phyloP scores from a whole-genome alignment of 1,139 yeast genomes.

The Zygotorulaspora mrakii region DNA sequence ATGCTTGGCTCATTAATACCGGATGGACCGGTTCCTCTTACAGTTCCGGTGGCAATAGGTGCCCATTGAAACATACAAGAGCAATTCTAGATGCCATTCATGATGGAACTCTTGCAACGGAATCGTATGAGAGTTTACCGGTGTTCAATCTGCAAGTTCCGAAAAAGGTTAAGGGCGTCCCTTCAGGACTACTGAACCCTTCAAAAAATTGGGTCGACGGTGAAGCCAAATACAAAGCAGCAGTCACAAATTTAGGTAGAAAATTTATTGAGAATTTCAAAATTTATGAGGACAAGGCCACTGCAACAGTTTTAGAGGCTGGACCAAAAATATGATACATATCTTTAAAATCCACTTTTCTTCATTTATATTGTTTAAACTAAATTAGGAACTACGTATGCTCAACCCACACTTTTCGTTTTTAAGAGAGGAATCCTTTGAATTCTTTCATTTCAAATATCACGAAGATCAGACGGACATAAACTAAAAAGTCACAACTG shows the following conservation, averaged over 20 bases:
- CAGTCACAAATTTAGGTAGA: slow-evolving; percentile 69
- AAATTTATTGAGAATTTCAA: slow-evolving; percentile 83
- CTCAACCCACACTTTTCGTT: too few relatives aligned
- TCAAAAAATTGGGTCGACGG: slow-evolving; percentile 80
- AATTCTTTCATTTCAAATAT: too few relatives aligned
- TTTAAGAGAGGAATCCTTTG: too few relatives aligned
- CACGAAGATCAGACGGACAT: too few relatives aligned
- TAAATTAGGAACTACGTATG: too few relatives aligned
- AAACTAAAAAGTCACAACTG: too few relatives aligned
- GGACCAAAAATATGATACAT: slow-evolving; percentile 61
- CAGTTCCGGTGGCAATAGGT: slow-evolving; percentile 91
- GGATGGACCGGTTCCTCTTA: slow-evolving; percentile 98
- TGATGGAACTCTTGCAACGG: slow-evolving; percentile 79
- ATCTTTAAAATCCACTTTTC: not conserved
- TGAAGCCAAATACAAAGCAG: slow-evolving; percentile 58
- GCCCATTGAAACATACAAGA: slow-evolving; percentile 96
- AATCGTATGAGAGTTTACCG: slow-evolving; percentile 78
- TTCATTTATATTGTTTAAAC: too few relatives aligned
- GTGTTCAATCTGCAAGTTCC: slow-evolving; percentile 88
- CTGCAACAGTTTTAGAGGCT: slow-evolving; percentile 85
- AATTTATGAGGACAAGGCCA: slow-evolving; percentile 79
- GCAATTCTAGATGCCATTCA: slow-evolving; percentile 94
- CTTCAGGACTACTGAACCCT: slow-evolving; percentile 83
- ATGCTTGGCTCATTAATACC: slow-evolving; percentile 96
- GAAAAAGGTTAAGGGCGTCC: slow-evolving; percentile 75